phyloP scores from a whole-genome alignment of 202 grass and related monocot genomes.

The Cymbopogon flexuosus region DNA sequence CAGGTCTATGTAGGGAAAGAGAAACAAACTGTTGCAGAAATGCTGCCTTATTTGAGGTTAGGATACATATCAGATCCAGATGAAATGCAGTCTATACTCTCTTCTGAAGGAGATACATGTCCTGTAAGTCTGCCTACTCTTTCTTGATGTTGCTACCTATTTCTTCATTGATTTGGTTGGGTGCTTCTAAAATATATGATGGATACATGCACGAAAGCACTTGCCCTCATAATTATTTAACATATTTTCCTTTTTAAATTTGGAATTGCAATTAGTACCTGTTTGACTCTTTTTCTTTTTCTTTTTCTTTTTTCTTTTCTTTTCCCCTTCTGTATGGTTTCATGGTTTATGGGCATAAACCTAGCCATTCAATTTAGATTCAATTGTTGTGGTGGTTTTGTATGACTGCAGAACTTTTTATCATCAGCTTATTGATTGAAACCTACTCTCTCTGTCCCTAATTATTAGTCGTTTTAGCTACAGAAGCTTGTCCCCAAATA shows the following conservation, averaged over 20 bases:
- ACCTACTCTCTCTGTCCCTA: too few relatives aligned
- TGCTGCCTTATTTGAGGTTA: slow-evolving; percentile 82
- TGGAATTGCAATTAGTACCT: background rate
- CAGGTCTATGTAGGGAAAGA: slow-evolving; percentile 79
- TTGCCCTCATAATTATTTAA: background rate
- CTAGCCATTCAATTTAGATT: background rate
- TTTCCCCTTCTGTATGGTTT: background rate
- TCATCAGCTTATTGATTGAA: slow-evolving; percentile 4
- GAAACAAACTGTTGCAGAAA: slow-evolving; percentile 87
- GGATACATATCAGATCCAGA: slow-evolving; percentile 88
- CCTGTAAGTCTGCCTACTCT: slow-evolving; percentile 47
- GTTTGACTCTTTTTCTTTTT: background rate
- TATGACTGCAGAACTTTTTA: background rate
- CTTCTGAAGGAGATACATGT: slow-evolving; percentile 90
- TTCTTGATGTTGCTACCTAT: background rate
- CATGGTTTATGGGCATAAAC: slow-evolving; percentile 1
- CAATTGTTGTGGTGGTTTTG: background rate
- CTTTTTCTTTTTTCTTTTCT: too few relatives aligned
- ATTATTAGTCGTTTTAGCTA: too few relatives aligned
- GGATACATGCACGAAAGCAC: background rate
- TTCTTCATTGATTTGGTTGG: slow-evolving; percentile 17
- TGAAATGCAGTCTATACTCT: slow-evolving; percentile 87
- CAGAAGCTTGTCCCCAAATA: too few relatives aligned
- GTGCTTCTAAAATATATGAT: slow-evolving; percentile 7
- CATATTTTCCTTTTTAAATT: background rate